Conservation (phyloP, 1,139 yeast genomes). For the Saccharomyces hybrid region DNA sequence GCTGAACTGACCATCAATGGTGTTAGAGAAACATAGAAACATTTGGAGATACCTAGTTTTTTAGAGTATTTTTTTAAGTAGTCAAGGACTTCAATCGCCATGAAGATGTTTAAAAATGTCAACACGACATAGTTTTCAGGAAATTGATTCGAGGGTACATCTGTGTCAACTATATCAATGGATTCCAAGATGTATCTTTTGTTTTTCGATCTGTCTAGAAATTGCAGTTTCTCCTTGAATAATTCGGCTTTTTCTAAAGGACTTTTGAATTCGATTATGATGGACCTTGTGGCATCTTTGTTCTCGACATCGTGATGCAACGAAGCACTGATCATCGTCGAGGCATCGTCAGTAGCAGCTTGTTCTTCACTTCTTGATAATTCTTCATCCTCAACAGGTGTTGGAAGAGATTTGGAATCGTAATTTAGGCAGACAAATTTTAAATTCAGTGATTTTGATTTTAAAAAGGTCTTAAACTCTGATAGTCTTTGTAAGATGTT, state of each 20-base stretch:
- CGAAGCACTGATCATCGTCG: not conserved
- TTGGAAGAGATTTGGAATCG: not conserved
- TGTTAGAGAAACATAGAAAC: constrained; percentile 46
- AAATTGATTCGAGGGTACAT: constrained; percentile 18
- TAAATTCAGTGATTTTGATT: constrained; percentile 42
- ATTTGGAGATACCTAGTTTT: constrained; percentile 48
- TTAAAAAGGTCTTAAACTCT: constrained; percentile 38
- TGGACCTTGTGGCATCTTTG: constrained; percentile 25
- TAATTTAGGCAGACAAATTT: constrained; percentile 66
- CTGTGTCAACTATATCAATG: constrained; percentile 49
- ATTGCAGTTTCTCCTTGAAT: constrained; percentile 50
- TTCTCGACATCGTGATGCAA: constrained; percentile 4
- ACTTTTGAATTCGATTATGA: constrained; percentile 9
- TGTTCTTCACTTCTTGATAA: constrained; percentile 43
- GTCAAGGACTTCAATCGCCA: constrained; percentile 76
- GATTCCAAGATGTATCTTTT: constrained; percentile 65
- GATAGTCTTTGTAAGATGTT: constrained; percentile 38
- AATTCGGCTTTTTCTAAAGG: constrained; percentile 14
- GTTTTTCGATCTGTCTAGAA: constrained; percentile 13
- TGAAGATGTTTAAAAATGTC: constrained; percentile 71
- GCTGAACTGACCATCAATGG: not conserved
- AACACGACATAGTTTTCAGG: constrained; percentile 61
- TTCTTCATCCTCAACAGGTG: constrained; percentile 23
- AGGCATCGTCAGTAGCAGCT: not conserved
- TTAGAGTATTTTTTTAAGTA: constrained; percentile 44